Evolutionary conservation across 2,329 filamentous ascomycete species (phyloP).

Genomic region (Dendryphion nanum): DNA sequence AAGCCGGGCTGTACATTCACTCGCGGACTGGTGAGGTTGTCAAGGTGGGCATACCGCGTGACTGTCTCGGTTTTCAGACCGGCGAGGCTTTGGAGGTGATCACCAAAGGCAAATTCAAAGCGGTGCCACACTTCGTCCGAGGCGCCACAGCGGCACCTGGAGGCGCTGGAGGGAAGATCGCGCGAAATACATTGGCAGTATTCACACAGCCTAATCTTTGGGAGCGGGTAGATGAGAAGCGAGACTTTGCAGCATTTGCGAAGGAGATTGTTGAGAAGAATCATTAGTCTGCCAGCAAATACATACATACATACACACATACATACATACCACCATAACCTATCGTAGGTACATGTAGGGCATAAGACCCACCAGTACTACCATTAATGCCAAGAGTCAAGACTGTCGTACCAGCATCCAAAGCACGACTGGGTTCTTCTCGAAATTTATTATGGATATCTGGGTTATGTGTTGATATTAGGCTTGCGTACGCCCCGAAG

Average conservation of each 20-base stretch:
- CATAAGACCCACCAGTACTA: no score
- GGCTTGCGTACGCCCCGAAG: no score
- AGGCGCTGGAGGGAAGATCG: constrained; percentile 44
- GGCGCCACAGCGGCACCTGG: constrained; percentile 62
- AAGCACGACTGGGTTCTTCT: no score
- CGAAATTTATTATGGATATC: no score
- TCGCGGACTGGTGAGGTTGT: constrained; percentile 77
- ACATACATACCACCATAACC: no score
- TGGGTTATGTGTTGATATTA: no score
- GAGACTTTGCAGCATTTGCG: constrained; percentile 76
- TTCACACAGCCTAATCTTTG: constrained; percentile 95
- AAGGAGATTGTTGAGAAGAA: constrained; percentile 50
- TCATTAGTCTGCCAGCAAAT: constrained; percentile 35
- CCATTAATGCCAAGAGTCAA: no score
- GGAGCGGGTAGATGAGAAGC: constrained; percentile 69
- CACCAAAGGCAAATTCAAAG: constrained; percentile 85
- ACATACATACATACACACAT: no score
- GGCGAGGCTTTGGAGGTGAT: constrained; percentile 90
- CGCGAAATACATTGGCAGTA: constrained; percentile 82
- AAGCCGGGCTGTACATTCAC: constrained; percentile 89
- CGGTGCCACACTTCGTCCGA: constrained; percentile 92
- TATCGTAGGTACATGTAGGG: no score
- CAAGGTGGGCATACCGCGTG: constrained; percentile 88
- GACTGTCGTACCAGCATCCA: no score
- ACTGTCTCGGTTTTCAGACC: constrained; percentile 94